These are phyloP conservation scores for Boletus rufocinnamomeus DNA, from an alignment of 768 basidiomycete species.

Conservation along the genomic window DNA sequence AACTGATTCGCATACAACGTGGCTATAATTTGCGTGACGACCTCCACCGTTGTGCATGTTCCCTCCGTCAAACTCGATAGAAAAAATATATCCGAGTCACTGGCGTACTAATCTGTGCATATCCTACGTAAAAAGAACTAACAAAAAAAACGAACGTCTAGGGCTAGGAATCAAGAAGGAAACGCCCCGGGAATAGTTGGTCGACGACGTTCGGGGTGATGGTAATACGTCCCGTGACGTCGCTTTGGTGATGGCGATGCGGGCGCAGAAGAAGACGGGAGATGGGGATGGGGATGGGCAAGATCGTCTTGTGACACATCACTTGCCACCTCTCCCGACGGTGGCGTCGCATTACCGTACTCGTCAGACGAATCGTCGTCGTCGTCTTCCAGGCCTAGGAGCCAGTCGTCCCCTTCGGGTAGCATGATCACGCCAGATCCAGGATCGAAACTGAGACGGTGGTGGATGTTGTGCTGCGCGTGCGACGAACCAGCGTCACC, in stretches of 20 bases:
- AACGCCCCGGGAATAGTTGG: slow-evolving; percentile 65
- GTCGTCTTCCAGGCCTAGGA: slow-evolving; percentile 53
- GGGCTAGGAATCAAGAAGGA: slow-evolving; percentile 16
- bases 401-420: slow-evolving; percentile 72
- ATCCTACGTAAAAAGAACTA: background rate
- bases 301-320: slow-evolving; percentile 30
- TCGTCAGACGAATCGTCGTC: slow-evolving; percentile 49
- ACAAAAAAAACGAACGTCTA: background rate
- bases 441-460: slow-evolving; percentile 75
- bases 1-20: background rate
- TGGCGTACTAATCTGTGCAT: background rate
- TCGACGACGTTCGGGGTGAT: slow-evolving; percentile 71
- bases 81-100: background rate
- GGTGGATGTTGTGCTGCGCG: slow-evolving; percentile 42
- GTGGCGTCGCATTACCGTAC: slow-evolving; percentile 38
- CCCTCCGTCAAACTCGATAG: background rate
- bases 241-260: slow-evolving; percentile 50
- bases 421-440: slow-evolving; percentile 88
- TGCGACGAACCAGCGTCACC: slow-evolving; percentile 21
- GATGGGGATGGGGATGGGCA: slow-evolving; percentile 8
- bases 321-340: slow-evolving; percentile 20
- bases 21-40: background rate
- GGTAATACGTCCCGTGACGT: slow-evolving; percentile 79
- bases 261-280: slow-evolving; percentile 24
- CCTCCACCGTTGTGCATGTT: background rate